Percentiles rank a stretch among this genome's conserved stretches.
phyloP scores from a whole-genome alignment of 1,284 basidiomycete species.

The Rhodotorula glutinis region DNA sequence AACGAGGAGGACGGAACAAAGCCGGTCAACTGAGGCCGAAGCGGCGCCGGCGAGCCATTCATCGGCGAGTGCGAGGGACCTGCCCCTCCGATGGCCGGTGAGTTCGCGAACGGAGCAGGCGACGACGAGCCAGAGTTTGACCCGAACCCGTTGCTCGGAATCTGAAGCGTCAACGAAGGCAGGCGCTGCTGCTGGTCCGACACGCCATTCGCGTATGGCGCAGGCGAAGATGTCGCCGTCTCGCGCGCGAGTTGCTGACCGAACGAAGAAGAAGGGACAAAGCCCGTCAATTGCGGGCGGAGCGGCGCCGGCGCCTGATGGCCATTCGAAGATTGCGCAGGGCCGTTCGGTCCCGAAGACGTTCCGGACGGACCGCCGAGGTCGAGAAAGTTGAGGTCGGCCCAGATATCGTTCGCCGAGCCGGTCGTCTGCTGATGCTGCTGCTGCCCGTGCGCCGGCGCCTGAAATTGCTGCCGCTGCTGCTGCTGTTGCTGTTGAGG shows the following conservation, averaged over 20 bases:
- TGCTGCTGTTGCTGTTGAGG: neutral
- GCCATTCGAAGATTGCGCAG: neutral
- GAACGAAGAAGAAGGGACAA: conserved; percentile 28
- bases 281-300: conserved; percentile 30
- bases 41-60: neutral
- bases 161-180: conserved; percentile 3
- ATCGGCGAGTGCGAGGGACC: neutral
- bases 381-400: conserved; percentile 26
- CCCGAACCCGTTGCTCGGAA: neutral
- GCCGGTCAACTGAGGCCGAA: conserved; percentile 18
- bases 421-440: neutral
- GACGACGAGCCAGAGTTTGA: neutral
- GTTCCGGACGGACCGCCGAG: conserved; percentile 1
- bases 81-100: neutral
- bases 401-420: conserved; percentile 29
- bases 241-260: conserved; percentile 25
- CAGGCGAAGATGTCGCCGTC: neutral
- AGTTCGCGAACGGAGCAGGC: neutral
- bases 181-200: too few species aligned
- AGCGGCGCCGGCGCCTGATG: conserved; percentile 9
- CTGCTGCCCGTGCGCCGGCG: too few species aligned
- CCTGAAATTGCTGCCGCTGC: too few species aligned
- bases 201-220: neutral
- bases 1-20: conserved; percentile 26
- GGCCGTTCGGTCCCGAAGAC: too few species aligned